Base-by-base conservation (phyloP, 2,329 filamentous ascomycete genomes). In the Coniochaeta sp. region DNA sequence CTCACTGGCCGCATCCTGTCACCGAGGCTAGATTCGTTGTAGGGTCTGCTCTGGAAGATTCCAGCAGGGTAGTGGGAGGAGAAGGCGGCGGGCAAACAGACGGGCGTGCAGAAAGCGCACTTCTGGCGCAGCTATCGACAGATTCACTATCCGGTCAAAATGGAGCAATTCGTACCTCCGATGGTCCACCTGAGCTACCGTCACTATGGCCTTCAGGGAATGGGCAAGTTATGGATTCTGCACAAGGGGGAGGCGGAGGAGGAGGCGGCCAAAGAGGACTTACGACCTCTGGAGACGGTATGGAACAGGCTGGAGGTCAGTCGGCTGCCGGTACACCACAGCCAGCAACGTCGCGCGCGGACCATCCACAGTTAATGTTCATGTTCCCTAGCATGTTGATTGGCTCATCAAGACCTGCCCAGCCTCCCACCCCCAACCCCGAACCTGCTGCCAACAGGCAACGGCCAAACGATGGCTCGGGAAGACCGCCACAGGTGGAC, bases 21-120 rank as follows among this genome's bases (percentile, higher is more conserved):
- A 63, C 60, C 16, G 51, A 60, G 40, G 59, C 63, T 28, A 63
- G 59, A 10, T 67, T 68, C 42, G 61, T 57, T 28, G 51, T 50
- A 26, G 49, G 53, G 12, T 24, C 33, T 16, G 18, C 51, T 22
- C 14, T 22, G 18, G 26, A 30, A 26, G 20, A 12, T 2, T 3
- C 20, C 38, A 10, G 6, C 12, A 12, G 26, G 2, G 12, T 12
- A 38, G 33, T 18, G 9, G 33, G 16, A 42, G 22, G 12, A 42
- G 38, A 13, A 42, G 20, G 38, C 20, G n/a, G 7, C 20, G 38
- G 38, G 20, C 38, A 26, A 26, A 26, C 38, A 26, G n/a, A 14
- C 20, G 38, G 38, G 20, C 38, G n/a, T 14, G n/a, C 38, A 26
- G 18, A 24, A 26, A n/a, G 26, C n/a, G 38, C 18, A 26, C 7